Evolutionary conservation across 2,329 filamentous ascomycete genomes (phyloP).

Genomic region (Botrytis galanthina): DNA sequence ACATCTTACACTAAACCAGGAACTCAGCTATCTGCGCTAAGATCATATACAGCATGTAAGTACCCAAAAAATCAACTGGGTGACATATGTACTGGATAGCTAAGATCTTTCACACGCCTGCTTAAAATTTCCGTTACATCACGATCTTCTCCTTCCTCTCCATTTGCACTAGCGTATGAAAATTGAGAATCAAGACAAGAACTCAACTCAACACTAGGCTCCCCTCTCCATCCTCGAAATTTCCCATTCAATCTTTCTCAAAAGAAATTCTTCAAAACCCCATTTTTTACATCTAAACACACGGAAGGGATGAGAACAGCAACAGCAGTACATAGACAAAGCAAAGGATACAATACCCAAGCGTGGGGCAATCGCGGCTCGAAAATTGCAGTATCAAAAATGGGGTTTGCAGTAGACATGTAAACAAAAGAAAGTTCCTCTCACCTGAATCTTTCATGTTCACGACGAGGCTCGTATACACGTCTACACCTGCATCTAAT

Average conservation of each 20-base stretch:
- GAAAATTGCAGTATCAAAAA: background rate
- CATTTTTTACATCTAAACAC: background rate
- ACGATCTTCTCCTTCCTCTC: background rate
- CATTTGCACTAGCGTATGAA: background rate
- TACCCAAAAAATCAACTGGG: background rate
- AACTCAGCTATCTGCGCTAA: background rate
- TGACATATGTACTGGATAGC: background rate
- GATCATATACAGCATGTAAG: background rate
- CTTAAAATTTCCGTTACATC: background rate
- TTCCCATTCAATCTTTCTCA: background rate
- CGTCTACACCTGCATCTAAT: background rate
- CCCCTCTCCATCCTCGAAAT: background rate
- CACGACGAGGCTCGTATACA: background rate
- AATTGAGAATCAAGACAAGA: background rate
- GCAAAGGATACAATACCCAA: background rate
- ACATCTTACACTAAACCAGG: background rate
- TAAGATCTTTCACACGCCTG: background rate
- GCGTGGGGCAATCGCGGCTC: background rate
- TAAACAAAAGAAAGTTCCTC: background rate
- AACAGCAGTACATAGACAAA: background rate
- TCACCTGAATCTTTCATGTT: background rate
- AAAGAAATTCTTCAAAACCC: background rate
- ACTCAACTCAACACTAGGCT: background rate
- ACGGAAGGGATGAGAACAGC: background rate
- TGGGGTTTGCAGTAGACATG: background rate